These are phyloP conservation scores for Quercus wislizeni DNA, from an alignment of 306 rosid genomes.

Conservation along the genomic window DNA sequence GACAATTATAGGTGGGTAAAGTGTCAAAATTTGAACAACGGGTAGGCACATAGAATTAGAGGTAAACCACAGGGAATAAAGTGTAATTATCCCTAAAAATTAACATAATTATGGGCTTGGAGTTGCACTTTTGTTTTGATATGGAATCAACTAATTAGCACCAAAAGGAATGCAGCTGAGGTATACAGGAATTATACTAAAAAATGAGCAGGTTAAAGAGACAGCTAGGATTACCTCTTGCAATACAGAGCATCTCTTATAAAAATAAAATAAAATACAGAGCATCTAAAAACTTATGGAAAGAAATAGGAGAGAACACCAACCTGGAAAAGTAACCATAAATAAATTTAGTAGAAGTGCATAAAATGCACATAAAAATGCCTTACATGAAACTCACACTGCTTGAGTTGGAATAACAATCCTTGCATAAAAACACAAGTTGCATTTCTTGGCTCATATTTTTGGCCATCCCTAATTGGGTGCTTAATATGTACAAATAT, in stretches of 20 bases:
- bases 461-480: neutral
- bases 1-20: too few relatives aligned
- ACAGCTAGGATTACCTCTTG: neutral
- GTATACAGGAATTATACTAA: neutral
- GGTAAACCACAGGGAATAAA: too few relatives aligned
- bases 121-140: neutral
- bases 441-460: neutral
- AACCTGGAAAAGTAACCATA: neutral
- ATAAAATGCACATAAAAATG: neutral
- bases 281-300: neutral
- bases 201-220: neutral
- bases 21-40: too few relatives aligned
- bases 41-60: too few relatives aligned
- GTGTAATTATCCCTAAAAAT: neutral
- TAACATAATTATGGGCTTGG: conserved; percentile 1
- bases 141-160: neutral
- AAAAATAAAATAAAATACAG: too few relatives aligned
- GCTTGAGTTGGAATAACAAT: neutral
- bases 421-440: neutral
- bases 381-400: neutral
- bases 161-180: neutral
- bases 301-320: neutral
- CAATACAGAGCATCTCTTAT: too few relatives aligned
- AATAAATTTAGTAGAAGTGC: neutral
- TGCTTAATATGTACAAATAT: neutral